Evolutionary conservation across 495 filamentous ascomycete species (phyloP).

Genomic region (Penicillium bovifimosum): DNA sequence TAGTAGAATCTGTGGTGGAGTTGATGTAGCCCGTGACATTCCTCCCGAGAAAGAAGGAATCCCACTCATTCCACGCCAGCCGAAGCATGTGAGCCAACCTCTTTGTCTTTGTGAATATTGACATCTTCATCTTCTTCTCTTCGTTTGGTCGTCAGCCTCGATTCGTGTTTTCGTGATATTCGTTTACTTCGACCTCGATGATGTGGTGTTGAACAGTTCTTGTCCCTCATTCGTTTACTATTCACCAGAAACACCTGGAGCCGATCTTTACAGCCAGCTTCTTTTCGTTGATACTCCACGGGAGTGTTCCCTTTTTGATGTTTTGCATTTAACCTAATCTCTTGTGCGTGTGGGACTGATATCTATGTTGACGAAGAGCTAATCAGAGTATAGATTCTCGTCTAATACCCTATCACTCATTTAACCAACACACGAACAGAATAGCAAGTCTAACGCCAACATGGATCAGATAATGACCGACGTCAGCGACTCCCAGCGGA

Average conservation of each 20-base stretch:
- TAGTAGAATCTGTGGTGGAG: neutral
- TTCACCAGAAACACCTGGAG: slow-evolving; percentile 1
- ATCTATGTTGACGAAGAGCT: neutral
- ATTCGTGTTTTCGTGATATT: neutral
- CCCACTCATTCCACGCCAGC: neutral
- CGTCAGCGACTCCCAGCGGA: slow-evolving; percentile 18
- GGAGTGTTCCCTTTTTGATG: neutral
- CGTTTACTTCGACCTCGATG: neutral
- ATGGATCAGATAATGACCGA: slow-evolving; percentile 22
- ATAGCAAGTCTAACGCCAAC: neutral
- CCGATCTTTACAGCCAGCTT: neutral
- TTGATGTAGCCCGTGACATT: neutral
- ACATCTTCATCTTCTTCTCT: neutral
- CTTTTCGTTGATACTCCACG: neutral
- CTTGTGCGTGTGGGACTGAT: neutral
- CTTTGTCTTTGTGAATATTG: neutral
- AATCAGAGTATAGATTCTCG: neutral
- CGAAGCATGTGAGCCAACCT: slow-evolving; percentile 1
- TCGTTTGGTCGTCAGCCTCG: neutral
- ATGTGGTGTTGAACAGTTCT: slow-evolving; percentile 3
- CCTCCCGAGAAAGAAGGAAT: slow-evolving; percentile 1
- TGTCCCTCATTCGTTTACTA: slow-evolving; percentile 1
- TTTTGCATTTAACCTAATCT: neutral
- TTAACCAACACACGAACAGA: neutral
- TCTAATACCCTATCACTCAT: neutral